A percentile compares a stretch with the other conserved stretches of the same genome.
phyloP scores from a whole-genome alignment of 164 flowering plant genomes.

The Litsea cubeba region DNA sequence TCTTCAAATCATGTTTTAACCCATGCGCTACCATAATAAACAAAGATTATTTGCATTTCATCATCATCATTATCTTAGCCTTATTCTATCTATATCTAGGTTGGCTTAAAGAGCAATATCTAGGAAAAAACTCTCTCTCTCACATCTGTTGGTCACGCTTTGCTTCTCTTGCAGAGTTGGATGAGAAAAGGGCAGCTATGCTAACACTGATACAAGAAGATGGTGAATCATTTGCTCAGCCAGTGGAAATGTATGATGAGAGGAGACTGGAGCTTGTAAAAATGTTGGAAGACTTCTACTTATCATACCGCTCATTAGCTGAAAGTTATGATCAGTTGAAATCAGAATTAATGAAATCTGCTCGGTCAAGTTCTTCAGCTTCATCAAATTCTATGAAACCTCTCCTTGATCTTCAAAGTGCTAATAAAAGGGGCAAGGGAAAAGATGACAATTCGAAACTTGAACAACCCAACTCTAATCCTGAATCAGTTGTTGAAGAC shows the following conservation, averaged over 20 bases:
- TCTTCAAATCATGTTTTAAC: no score
- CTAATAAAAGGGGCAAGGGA: not conserved
- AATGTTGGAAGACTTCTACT: slow-evolving; percentile 33
- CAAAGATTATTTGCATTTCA: no score
- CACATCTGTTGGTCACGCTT: no score
- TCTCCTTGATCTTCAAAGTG: not conserved
- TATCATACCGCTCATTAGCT: slow-evolving; percentile 29
- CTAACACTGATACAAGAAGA: slow-evolving; percentile 31
- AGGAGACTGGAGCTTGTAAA: slow-evolving; percentile 18
- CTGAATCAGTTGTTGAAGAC: slow-evolving; percentile 28
- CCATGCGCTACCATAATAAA: no score
- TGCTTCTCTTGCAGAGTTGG: slow-evolving; percentile 22
- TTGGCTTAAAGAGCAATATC: no score
- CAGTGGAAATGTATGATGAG: slow-evolving; percentile 23
- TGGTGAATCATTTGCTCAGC: slow-evolving; percentile 26
- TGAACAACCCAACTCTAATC: slow-evolving; percentile 16
- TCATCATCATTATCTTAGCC: no score
- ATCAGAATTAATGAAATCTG: slow-evolving; percentile 2
- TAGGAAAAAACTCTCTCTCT: no score
- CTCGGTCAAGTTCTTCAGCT: slow-evolving; percentile 13
- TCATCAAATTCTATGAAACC: slow-evolving; percentile 19
- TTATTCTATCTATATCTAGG: no score
- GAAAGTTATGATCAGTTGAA: slow-evolving; percentile 26
- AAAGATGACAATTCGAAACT: slow-evolving; percentile 8
- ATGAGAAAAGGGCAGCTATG: slow-evolving; percentile 26